Base-by-base conservation (phyloP, 495 filamentous ascomycete genomes). In the Aspergillus heteromorphus region DNA sequence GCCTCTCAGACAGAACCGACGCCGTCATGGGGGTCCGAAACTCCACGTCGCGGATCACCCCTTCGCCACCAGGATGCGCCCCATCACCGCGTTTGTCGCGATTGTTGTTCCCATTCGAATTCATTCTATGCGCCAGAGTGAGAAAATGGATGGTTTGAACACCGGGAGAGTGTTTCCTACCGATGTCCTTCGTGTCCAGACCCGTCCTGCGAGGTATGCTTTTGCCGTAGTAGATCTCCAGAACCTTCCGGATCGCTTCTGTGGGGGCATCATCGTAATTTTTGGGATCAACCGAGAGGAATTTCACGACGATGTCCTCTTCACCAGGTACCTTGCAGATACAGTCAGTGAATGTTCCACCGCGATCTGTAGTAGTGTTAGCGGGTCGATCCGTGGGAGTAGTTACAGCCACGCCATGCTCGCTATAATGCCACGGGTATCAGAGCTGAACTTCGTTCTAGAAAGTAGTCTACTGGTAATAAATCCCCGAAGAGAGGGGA, bases 1-100 rank as follows among this genome's bases (percentile, higher is more conserved):
- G 74, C 21, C 93, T 73, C 73, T 98, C 93, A 49, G 84, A 89
- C 36, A 98, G 69, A 55, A 98, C 97, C 6, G 86, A 91, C 14
- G 88, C 89, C 64, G 96, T 88, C 55, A 97, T 81, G 0, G 89
- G 87, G 19, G 91, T 84, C 17, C 92, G 79, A 73, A 98, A 96
- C 72, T 98, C 93, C 50, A 98, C 96, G 59, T 98, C 93, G 1
- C 93, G 77, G 1, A 96, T 74, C 29, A 98, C 92, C 38, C 93
- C 93, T 50, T 97, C 87, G 2, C 93, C 93, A 23, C 93, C 93
- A 0, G 71, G 78, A 64, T 96, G 86, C 66, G 83, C 79, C 2
- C 93, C 93, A 40, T 63, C 17, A 64, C 40, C 11, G 58, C 62
- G 40, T 61, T 61, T 13, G 58, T 64, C 18, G 62, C 58, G 19